Base-by-base conservation (phyloP, 2,329 filamentous ascomycete species). In the Pezicula carpinea region DNA sequence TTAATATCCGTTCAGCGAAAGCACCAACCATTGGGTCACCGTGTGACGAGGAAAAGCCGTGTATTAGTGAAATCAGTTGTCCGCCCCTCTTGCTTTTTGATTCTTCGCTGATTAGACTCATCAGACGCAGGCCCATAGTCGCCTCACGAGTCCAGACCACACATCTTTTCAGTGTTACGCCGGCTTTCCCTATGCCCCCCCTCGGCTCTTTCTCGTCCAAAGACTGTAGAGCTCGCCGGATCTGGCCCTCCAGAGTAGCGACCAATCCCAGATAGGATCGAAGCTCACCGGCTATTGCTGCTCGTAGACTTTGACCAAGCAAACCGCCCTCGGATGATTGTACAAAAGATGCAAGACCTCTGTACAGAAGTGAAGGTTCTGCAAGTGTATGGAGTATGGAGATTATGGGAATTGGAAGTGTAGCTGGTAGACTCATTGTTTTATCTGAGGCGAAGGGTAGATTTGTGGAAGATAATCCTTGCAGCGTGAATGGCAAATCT, bases 81-180 rank as follows among this genome's bases (percentile, higher is more conserved):
- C 95, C 93, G 2, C 95, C 93, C 58, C 86, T 90, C 64, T 85
- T 85, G 50, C 80, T 85, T 57, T 85, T 85, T 1, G 92, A 89
- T 63, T 96, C 88, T 62, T 97, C 91, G 0, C 95, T 89, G 60
- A 99, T 96, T 48, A 96, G 68, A 59, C 89, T 95, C 87, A 99
- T 91, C 46, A 99, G 73, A 14, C 93, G 82, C 56, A 99, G 69
- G 1, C 91, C 93, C 85, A 97, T 95, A 1, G 93, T 99, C 6
- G 93, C 89, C 66, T 99, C 95, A 56, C 92, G 82, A 7, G 91
- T 97, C 95, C 95, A 99, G 19, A 99, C 87, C 3, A 99, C 87
- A 59, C 92, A 97, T 63, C 93, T 78, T 66, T 97, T 97, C 43
- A 99, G 72, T 0, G 93, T 99, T 13, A 99, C 92, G 2, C 91